Percentiles rank a stretch among this genome's conserved stretches.
phyloP scores from a whole-genome alignment of 352 stramenopile species.

The Phytopythium aichiense region DNA sequence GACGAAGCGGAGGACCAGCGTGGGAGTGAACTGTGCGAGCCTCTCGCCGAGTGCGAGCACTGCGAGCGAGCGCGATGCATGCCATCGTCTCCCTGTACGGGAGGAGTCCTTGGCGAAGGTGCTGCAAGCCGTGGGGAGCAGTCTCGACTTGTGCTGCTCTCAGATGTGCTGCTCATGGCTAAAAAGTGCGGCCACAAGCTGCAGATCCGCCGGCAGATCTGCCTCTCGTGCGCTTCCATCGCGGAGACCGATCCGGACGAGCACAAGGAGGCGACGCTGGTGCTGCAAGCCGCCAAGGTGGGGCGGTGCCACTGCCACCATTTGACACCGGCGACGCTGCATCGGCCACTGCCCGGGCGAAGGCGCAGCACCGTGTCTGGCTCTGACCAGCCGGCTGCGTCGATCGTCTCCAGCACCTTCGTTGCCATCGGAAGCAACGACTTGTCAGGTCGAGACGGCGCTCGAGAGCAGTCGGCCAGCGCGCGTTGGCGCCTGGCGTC shows the following conservation, averaged over 20 bases:
- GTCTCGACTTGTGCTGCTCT: slow-evolving; percentile 53
- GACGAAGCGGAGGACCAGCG: background rate
- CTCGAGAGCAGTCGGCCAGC: background rate
- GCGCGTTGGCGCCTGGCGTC: background rate
- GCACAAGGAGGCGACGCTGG: slow-evolving; percentile 17
- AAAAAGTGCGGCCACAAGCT: slow-evolving; percentile 43
- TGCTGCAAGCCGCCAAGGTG: slow-evolving; percentile 42
- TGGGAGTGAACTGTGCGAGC: background rate
- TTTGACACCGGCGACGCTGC: slow-evolving; percentile 35
- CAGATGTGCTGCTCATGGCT: slow-evolving; percentile 59
- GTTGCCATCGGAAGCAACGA: slow-evolving; percentile 5
- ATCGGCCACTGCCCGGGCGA: slow-evolving; percentile 7
- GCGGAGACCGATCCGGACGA: slow-evolving; percentile 20
- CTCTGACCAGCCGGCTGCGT: background rate
- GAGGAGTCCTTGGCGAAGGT: background rate
- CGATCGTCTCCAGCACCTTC: background rate
- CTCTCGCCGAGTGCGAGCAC: background rate
- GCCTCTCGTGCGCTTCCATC: slow-evolving; percentile 46
- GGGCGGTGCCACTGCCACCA: slow-evolving; percentile 57
- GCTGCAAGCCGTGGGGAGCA: slow-evolving; percentile 15
- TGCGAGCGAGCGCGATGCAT: background rate
- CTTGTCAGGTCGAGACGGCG: background rate
- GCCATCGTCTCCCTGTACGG: background rate
- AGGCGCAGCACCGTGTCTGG: background rate
- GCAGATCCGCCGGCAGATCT: slow-evolving; percentile 56